Base-by-base conservation (phyloP, 1,284 basidiomycete species). In the Amylostereum chailletii region DNA sequence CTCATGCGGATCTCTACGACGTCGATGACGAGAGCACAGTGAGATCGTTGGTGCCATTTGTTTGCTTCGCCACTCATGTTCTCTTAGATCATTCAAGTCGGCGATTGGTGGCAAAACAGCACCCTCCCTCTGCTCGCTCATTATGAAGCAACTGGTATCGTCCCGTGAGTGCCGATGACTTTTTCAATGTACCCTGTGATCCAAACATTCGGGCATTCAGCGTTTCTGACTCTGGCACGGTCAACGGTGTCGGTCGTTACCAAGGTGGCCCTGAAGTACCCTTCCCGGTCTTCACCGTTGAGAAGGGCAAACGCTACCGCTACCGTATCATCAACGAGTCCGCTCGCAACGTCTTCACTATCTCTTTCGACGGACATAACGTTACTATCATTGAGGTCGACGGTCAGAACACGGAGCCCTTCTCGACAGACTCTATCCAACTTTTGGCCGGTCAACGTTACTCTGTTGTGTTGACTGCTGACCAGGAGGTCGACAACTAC, bases 381-480 rank as follows among this genome's bases (percentile, higher is more conserved):
- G 72, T 77, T 68, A 61, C 65, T n/a, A 63, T 81, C 51, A 78
- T 40, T n/a, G 39, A 79, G 60, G 68, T 64, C 1, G 76, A 79
- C 56, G 73, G 74, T 47, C 62, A 69, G 43, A 72, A 74, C 53
- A 60, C 65, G 8, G 64, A 71, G 48, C 72, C 72, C 3, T 69
- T 66, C 57, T 61, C 62, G 1, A 66, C 74, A 47, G 71, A 72
- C 52, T 57, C 60, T 26, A 58, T 79, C 46, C 64, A 71, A 4
- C 62, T 79, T 43, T 59, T 70, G 1, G 74, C 72, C 45, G 76
- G 75, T 0, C 77, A 79, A 59, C 68, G 78, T 39, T 77, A 76
- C 62, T 75, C 74, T 1, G 61, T 78, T 46, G 67, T 79, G 30
- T 69, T 77, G 38, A 63, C 65, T 29, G 74, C 77, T 5, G 66